Conservation (phyloP, 768 basidiomycete species). For the Podaxis pistillaris region DNA sequence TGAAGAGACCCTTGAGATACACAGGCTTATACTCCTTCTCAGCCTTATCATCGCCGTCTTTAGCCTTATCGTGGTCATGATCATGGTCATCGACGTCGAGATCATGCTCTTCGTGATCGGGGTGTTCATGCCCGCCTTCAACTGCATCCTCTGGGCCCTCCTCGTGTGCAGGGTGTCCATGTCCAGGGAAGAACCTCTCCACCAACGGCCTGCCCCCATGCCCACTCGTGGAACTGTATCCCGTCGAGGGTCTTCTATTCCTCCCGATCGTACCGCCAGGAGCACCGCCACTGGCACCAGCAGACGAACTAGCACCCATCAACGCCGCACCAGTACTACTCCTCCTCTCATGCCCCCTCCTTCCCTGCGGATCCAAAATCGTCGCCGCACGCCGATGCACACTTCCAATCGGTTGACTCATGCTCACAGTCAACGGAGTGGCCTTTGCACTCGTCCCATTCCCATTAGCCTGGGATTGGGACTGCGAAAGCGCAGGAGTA, state of each 20-base stretch:
- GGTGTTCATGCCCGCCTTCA: constrained; percentile 25
- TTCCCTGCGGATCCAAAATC: constrained; percentile 66
- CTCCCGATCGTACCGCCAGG: constrained; percentile 62
- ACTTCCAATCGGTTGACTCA: constrained; percentile 57
- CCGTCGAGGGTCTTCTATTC: constrained; percentile 70
- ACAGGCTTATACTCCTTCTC: constrained; percentile 89
- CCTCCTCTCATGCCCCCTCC: constrained; percentile 67
- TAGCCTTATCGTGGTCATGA: constrained; percentile 45
- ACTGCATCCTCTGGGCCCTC: not conserved
- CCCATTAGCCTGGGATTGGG: constrained; percentile 1
- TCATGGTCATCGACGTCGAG: constrained; percentile 41
- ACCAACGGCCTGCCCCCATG: constrained; percentile 28
- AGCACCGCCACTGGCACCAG: constrained; percentile 15
- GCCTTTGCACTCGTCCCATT: constrained; percentile 15
- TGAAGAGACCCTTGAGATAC: constrained; percentile 94
- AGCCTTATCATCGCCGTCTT: constrained; percentile 40
- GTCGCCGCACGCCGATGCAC: constrained; percentile 77
- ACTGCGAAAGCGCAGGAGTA: not conserved
- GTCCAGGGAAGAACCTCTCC: constrained; percentile 45
- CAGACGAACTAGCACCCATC: constrained; percentile 21
- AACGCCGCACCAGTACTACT: constrained; percentile 75
- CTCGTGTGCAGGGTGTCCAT: constrained; percentile 1
- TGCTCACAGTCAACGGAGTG: constrained; percentile 34
- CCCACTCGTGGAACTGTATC: constrained; percentile 40
- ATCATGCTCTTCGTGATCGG: not conserved